A percentile compares a stretch with the other conserved stretches of the same genome.
phyloP scores from a whole-genome alignment of 306 rosid genomes.

The Pueraria montana region DNA sequence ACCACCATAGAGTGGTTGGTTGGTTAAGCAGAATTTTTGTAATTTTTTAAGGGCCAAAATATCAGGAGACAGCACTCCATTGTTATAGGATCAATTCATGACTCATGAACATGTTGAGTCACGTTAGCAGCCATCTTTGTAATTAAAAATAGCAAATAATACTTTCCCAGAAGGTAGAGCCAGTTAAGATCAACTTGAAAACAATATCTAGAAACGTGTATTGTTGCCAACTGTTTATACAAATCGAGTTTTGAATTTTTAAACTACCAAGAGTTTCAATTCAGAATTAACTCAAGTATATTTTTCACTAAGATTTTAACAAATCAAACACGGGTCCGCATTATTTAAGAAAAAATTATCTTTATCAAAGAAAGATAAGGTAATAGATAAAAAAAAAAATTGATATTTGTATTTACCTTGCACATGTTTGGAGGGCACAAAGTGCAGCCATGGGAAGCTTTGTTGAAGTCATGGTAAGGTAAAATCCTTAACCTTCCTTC shows the following conservation, averaged over 20 bases:
- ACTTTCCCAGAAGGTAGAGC: not conserved
- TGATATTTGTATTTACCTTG: conserved; percentile 63
- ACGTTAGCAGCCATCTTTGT: not conserved
- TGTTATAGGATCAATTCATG: conserved; percentile 34
- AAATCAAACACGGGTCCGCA: not conserved
- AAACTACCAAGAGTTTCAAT: not conserved
- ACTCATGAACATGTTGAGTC: conserved; percentile 18
- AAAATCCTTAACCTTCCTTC: conserved; percentile 70
- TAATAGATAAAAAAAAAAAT: not conserved
- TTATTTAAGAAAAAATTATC: not conserved
- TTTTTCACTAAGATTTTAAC: not conserved
- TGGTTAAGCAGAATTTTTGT: not conserved
- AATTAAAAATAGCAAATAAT: not conserved
- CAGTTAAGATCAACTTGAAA: conserved; percentile 2
- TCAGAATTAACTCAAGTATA: not conserved
- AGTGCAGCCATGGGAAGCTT: conserved; percentile 68
- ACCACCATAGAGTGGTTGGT: not conserved
- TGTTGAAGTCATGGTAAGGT: conserved; percentile 69
- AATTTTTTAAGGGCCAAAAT: too few species aligned
- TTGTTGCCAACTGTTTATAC: not conserved
- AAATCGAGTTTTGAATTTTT: not conserved
- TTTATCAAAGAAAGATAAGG: not conserved
- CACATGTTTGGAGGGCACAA: conserved; percentile 91
- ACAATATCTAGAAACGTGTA: not conserved
- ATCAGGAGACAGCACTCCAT: not conserved